phyloP scores from a whole-genome alignment of 345 rosid species.

The Hirschfeldia incana region DNA sequence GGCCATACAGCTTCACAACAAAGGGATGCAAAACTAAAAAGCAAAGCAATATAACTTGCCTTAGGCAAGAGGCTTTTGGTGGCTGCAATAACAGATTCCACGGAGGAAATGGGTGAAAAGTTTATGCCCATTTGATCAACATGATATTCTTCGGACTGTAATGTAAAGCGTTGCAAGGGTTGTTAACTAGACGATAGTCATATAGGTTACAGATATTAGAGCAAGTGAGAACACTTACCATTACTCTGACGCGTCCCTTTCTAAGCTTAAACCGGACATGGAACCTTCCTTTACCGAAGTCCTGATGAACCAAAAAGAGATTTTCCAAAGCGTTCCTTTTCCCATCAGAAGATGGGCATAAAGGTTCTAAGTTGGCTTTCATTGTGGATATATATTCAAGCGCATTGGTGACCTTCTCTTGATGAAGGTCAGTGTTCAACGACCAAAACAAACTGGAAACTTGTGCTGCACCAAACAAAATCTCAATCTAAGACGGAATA shows the following conservation, averaged over 20 bases:
- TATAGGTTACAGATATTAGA: neutral
- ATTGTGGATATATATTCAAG: constrained; percentile 80
- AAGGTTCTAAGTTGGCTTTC: constrained; percentile 65
- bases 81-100: constrained; percentile 38
- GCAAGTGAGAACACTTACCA: constrained; percentile 48
- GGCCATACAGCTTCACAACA: neutral
- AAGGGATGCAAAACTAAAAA: neutral
- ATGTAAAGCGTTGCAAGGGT: constrained; percentile 15
- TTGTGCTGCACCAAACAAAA: constrained; percentile 12
- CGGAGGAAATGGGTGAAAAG: constrained; percentile 59
- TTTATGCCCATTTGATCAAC: constrained; percentile 57
- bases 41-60: constrained; percentile 43
- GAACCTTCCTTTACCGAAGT: constrained; percentile 59
- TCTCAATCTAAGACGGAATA: neutral
- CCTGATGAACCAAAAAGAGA: constrained; percentile 50
- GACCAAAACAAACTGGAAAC: constrained; percentile 71
- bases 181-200: constrained; percentile 3
- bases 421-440: constrained; percentile 77
- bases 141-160: constrained; percentile 69
- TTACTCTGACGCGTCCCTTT: constrained; percentile 77
- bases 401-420: constrained; percentile 53
- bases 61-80: constrained; percentile 69
- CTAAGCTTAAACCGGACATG: constrained; percentile 75
- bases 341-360: constrained; percentile 44
- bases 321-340: constrained; percentile 49